Conservation (phyloP, 75 land plant species). For the Ceratopteris richardii region DNA sequence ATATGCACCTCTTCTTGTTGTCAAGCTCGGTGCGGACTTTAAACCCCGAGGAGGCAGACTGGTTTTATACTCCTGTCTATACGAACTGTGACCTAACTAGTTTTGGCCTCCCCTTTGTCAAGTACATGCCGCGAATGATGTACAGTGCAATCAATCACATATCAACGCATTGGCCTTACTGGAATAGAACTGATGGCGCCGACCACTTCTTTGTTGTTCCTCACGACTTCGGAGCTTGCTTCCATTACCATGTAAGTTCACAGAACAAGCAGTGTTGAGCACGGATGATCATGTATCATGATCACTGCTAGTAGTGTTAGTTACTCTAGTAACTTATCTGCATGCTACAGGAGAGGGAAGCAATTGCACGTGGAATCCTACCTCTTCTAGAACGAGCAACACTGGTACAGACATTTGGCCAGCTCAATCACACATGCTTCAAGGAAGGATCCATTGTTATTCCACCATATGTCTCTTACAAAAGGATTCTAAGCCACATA, state of each 20-base stretch:
- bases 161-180: conserved; percentile 75
- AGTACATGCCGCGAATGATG: conserved; percentile 51
- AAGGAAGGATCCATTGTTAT: conserved; percentile 60
- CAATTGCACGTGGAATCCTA: conserved; percentile 63
- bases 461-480: conserved; percentile 72
- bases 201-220: too few species aligned
- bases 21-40: conserved; percentile 41
- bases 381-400: conserved; percentile 57
- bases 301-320: too few species aligned
- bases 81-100: conserved; percentile 84
- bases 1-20: conserved; percentile 58
- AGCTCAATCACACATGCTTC: conserved; percentile 68
- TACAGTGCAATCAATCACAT: conserved; percentile 49
- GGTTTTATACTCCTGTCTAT: conserved; percentile 86
- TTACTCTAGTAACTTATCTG: too few species aligned
- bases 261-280: too few species aligned
- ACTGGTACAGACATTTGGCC: conserved; percentile 82
- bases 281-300: too few species aligned
- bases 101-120: conserved; percentile 71
- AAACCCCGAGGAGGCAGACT: conserved; percentile 79
- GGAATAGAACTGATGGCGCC: conserved; percentile 88
- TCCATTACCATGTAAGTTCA: conserved; percentile 93
- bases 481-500: background rate
- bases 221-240: conserved; percentile 91
- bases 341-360: conserved; percentile 62